Conservation (phyloP, 441 rosid species). For the Aquilaria agallochum region DNA sequence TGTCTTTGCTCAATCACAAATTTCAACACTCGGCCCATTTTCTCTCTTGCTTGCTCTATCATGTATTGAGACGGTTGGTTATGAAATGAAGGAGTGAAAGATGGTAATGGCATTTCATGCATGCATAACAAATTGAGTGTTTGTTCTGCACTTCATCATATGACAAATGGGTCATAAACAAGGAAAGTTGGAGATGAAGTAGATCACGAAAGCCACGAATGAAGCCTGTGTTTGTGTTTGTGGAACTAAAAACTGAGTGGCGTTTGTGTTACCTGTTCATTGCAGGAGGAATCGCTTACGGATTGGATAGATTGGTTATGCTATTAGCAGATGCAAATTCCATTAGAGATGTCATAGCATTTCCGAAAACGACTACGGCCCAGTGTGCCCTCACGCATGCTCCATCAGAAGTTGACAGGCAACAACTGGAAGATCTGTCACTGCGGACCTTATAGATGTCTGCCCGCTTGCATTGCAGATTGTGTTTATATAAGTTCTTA, state of each 20-base stretch:
- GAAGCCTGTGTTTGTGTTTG: too few relatives aligned
- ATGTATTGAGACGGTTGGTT: too few relatives aligned
- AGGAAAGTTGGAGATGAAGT: too few relatives aligned
- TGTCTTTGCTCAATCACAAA: too few relatives aligned
- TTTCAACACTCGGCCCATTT: too few relatives aligned
- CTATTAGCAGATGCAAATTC: constrained; percentile 72
- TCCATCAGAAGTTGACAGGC: constrained; percentile 84
- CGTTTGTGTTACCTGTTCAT: neutral
- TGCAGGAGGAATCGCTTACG: constrained; percentile 90
- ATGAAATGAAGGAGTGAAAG: too few relatives aligned
- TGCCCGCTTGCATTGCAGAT: neutral
- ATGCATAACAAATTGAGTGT: too few relatives aligned
- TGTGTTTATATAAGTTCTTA: neutral
- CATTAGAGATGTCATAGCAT: constrained; percentile 93
- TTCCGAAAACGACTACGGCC: constrained; percentile 90
- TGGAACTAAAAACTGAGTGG: neutral
- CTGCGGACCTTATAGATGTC: constrained; percentile 25
- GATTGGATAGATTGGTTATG: constrained; percentile 92
- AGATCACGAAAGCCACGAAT: too few relatives aligned
- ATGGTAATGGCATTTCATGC: too few relatives aligned
- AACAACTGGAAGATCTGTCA: constrained; percentile 72
- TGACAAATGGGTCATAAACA: too few relatives aligned
- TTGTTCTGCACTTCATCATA: too few relatives aligned
- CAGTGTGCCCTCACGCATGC: constrained; percentile 84
- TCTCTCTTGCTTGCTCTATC: too few relatives aligned